Base-by-base conservation (phyloP, 805 yeast genomes). In the Candida alai region DNA sequence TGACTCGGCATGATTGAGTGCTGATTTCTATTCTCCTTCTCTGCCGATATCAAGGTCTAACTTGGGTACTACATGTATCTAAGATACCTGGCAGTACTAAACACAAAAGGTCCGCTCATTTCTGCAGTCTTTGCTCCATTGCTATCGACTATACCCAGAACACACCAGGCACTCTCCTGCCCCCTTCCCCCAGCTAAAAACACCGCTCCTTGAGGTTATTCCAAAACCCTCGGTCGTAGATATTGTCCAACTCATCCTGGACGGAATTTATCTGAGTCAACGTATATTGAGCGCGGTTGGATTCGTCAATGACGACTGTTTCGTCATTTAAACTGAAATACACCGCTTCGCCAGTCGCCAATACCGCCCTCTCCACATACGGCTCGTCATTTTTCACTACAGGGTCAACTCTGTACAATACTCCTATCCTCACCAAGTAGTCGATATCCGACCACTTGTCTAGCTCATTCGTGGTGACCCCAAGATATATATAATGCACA, bases 381-480 rank as follows among this genome's bases (percentile, higher is more conserved):
- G 19, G 12, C 17, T 45, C 44, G 3, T 38, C 45, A 12, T 42
- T 39, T 3, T 29, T 30, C 14, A 27, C 22, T 2, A 40, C 25
- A 16, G 37, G 41, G 4, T 20, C 20, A 16, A 51, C 36, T 26
- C 41, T 45, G 42, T 54, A 67, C 2, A 70, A 51, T 5, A 52
- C 28, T 0, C 54, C 51, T 6, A 49, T 20, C 11, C 44, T 30
- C 2, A 67, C 47, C 37, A 76, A 61, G 31, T 73, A 70, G 35
- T 78, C 78, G 10, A 84, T 65, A 3, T 68, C 76, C 13, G 62
- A 73, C 94, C 94, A 84, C 49, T 84, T 84, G 32, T 67, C 76
- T 12, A 73, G 60, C 54, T 84, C 95, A 48, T 80, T 82, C 4
- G 89, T 80, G 9, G 93, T 83, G 52, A 78, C 78, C 0, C 95